A percentile compares a stretch with the other conserved stretches of the same genome.
Evolutionary conservation across 2,329 filamentous ascomycete genomes (phyloP).

Genomic region (Neofusicoccum ribis): DNA sequence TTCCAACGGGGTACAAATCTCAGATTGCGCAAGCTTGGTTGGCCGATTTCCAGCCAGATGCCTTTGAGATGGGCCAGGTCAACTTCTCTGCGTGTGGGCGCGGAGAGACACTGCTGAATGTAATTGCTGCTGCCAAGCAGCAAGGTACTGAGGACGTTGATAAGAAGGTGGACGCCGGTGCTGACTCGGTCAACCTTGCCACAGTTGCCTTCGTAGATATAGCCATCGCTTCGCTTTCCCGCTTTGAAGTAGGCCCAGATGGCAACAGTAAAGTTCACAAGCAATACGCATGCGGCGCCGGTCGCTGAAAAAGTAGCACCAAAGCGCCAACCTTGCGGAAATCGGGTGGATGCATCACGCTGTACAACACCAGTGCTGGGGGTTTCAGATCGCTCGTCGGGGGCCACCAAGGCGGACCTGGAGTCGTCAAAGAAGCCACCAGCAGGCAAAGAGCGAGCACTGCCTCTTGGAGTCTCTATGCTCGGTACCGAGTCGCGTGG

Average conservation of each 20-base stretch:
- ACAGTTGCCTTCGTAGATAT: background rate
- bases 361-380: no score
- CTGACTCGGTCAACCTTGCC: background rate
- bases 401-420: no score
- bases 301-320: background rate
- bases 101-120: background rate
- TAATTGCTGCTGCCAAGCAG: background rate
- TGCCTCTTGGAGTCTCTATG: no score
- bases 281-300: background rate
- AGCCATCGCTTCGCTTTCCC: background rate
- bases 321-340: background rate
- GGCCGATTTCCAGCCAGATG: constrained; percentile 48
- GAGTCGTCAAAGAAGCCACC: no score
- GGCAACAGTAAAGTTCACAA: background rate
- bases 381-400: no score
- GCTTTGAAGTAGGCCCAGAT: background rate
- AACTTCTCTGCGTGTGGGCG: constrained; percentile 5
- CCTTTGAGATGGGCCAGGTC: background rate
- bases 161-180: constrained; percentile 41
- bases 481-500: no score
- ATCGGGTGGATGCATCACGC: background rate
- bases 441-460: no score
- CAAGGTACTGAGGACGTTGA: constrained; percentile 10
- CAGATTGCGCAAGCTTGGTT: constrained; percentile 43
- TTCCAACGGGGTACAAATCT: constrained; percentile 20